Evolutionary conservation across 1,139 yeast species (phyloP).

Genomic region (Blastobotrys ciferrii): DNA sequence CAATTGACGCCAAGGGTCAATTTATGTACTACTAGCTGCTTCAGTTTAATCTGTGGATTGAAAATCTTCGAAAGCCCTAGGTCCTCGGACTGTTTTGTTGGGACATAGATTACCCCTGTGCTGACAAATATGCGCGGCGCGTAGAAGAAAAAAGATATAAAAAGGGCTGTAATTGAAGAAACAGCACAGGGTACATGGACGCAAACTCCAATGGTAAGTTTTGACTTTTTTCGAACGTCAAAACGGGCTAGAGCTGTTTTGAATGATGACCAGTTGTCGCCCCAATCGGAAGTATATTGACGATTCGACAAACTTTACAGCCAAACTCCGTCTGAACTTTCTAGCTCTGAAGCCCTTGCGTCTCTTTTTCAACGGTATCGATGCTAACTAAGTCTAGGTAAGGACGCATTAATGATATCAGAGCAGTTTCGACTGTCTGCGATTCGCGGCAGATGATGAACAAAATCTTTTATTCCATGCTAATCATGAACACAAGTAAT

Average conservation of each 20-base stretch:
- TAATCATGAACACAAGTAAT: constrained; percentile 27
- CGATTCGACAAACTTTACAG: constrained; percentile 51
- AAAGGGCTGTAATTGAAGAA: not conserved
- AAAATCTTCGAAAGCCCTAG: too few relatives aligned
- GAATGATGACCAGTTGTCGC: constrained; percentile 58
- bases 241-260: not conserved
- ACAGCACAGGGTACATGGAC: too few relatives aligned
- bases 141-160: not conserved
- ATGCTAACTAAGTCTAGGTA: constrained; percentile 9
- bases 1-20: too few relatives aligned
- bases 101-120: not conserved
- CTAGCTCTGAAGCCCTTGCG: constrained; percentile 51
- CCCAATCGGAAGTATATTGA: constrained; percentile 58
- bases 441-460: constrained; percentile 13
- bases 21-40: too few relatives aligned
- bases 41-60: too few relatives aligned
- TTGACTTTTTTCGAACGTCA: not conserved
- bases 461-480: constrained; percentile 28
- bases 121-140: constrained; percentile 2
- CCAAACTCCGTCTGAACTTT: constrained; percentile 38
- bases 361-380: not conserved
- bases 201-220: constrained; percentile 9
- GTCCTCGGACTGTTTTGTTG: constrained; percentile 1
- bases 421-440: constrained; percentile 21
- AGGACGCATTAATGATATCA: constrained; percentile 5